Conservation (phyloP, 495 filamentous ascomycete species). For the Pseudomonodictys pantanalensis region DNA sequence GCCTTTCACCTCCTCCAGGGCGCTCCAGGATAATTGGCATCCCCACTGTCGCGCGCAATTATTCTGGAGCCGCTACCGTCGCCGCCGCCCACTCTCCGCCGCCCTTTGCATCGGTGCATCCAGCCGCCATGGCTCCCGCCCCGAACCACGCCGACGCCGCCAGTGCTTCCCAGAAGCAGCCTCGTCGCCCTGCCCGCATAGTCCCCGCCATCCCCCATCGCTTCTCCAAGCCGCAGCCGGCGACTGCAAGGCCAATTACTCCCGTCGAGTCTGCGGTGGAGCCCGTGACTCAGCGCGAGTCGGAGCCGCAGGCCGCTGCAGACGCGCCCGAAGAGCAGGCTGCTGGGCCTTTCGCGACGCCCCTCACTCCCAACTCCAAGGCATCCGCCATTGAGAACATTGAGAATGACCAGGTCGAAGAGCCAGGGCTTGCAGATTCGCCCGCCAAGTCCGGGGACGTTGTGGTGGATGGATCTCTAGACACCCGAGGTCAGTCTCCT, state of each 20-base stretch:
- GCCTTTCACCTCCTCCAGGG: constrained; percentile 15
- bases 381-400: constrained; percentile 4
- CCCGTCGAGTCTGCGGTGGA: constrained; percentile 19
- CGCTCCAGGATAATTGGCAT: constrained; percentile 39
- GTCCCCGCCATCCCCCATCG: constrained; percentile 31
- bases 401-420: neutral
- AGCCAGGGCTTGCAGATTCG: constrained; percentile 11
- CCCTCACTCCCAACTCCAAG: constrained; percentile 30
- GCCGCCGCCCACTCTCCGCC: neutral
- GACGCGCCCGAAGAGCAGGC: constrained; percentile 5
- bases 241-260: constrained; percentile 20
- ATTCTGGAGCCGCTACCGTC: constrained; percentile 36
- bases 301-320: neutral
- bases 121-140: constrained; percentile 21
- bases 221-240: constrained; percentile 13
- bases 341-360: neutral
- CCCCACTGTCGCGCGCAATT: constrained; percentile 21
- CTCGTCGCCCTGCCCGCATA: constrained; percentile 20
- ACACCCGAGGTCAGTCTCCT: constrained; percentile 24
- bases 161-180: constrained; percentile 1
- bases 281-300: constrained; percentile 2
- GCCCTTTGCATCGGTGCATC: neutral
- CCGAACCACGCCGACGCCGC: constrained; percentile 26
- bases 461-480: neutral
- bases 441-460: neutral